Percentiles rank a stretch among this genome's conserved stretches.
Conservation (phyloP, 108 stramenopile genomes). For the Aurantiochytrium sp. region DNA sequence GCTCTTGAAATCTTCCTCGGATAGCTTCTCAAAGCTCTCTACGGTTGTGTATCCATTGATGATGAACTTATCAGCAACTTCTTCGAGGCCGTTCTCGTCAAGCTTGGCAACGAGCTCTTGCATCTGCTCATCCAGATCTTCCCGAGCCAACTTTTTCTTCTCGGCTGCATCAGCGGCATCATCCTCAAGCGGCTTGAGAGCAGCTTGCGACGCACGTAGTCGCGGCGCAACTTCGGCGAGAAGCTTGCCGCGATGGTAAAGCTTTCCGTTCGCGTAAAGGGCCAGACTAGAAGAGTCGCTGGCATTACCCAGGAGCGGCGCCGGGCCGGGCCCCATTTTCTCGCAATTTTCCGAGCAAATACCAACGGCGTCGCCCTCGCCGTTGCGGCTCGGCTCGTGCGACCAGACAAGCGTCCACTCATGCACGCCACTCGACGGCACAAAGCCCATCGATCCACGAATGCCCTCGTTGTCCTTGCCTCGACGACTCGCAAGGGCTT, state of each 20-base stretch:
- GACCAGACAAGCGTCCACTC: slow-evolving; percentile 16
- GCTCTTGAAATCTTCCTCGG: neutral
- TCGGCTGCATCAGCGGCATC: neutral
- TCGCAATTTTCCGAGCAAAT: slow-evolving; percentile 21
- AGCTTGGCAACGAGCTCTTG: neutral
- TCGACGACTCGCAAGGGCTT: neutral
- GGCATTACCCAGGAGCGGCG: neutral
- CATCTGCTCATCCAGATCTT: neutral
- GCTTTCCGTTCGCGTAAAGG: neutral
- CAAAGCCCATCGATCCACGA: slow-evolving; percentile 20
- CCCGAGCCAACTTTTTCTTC: neutral
- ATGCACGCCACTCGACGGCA: slow-evolving; percentile 22
- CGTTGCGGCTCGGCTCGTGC: slow-evolving; percentile 21
- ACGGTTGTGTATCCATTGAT: neutral
- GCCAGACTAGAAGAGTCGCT: neutral
- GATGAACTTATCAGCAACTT: neutral
- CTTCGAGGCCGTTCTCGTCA: neutral
- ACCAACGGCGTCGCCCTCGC: slow-evolving; percentile 22
- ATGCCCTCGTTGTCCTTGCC: slow-evolving; percentile 28
- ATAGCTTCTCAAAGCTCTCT: neutral
- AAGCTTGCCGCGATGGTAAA: slow-evolving; percentile 21
- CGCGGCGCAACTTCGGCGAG: neutral
- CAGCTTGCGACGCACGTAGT: neutral
- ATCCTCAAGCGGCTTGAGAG: neutral
- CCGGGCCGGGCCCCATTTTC: slow-evolving; percentile 3